Percentiles rank a stretch among this genome's conserved stretches.
Conservation (phyloP, 331 rosid genomes). For the Rhamnella rubrinervis region DNA sequence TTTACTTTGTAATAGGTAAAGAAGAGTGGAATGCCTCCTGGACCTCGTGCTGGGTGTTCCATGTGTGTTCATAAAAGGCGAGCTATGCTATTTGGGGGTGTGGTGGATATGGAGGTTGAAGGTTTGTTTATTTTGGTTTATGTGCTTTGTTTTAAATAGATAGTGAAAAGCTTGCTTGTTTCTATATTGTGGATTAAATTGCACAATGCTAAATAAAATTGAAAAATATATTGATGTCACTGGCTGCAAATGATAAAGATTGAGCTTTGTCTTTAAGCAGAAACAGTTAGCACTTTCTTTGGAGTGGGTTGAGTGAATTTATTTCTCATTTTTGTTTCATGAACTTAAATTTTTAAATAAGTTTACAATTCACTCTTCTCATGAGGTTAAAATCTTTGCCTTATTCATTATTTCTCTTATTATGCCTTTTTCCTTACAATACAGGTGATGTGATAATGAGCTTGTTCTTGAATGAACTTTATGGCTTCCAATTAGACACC, state of each 20-base stretch:
- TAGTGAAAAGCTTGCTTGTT: background rate
- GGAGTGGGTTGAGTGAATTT: too few species aligned
- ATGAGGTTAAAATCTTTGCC: background rate
- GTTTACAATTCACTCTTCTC: background rate
- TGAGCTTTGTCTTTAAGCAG: too few species aligned
- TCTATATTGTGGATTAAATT: too few species aligned
- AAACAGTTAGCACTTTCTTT: too few species aligned
- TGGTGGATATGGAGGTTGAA: slow-evolving; percentile 93
- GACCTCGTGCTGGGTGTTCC: slow-evolving; percentile 98
- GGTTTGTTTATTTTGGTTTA: slow-evolving; percentile 42
- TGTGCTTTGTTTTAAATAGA: background rate
- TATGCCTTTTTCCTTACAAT: slow-evolving; percentile 11
- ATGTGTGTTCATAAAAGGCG: slow-evolving; percentile 93
- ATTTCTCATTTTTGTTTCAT: background rate
- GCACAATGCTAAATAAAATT: too few species aligned
- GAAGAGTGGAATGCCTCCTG: slow-evolving; percentile 98
- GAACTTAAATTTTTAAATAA: too few species aligned
- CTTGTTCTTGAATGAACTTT: slow-evolving; percentile 91
- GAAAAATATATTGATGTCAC: too few species aligned
- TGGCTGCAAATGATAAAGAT: too few species aligned
- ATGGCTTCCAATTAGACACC: slow-evolving; percentile 89
- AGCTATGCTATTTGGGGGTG: slow-evolving; percentile 91
- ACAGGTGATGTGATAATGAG: slow-evolving; percentile 96
- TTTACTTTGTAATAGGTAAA: slow-evolving; percentile 60
- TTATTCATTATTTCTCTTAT: background rate